phyloP scores from a whole-genome alignment of 164 flowering plant genomes.

The Berberis thunbergii region DNA sequence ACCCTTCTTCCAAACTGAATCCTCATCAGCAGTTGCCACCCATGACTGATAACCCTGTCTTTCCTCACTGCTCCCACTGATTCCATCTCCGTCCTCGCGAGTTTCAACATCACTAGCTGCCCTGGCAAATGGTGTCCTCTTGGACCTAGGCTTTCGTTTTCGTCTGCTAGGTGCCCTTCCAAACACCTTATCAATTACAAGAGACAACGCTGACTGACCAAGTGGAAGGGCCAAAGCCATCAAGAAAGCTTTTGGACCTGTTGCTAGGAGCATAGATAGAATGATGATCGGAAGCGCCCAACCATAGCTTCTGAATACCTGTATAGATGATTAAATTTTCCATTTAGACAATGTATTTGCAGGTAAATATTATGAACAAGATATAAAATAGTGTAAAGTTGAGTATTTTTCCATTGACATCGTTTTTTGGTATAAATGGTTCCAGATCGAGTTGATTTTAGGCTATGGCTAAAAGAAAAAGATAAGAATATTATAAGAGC shows the following conservation, averaged over 20 bases:
- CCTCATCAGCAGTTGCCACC: constrained; percentile 28
- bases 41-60: constrained; percentile 39
- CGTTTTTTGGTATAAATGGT: too few relatives aligned
- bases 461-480: too few relatives aligned
- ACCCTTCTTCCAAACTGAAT: constrained; percentile 15
- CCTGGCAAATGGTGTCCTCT: constrained; percentile 25
- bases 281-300: constrained; percentile 64
- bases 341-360: too few relatives aligned
- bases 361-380: too few relatives aligned
- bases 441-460: too few relatives aligned
- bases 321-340: constrained; percentile 11
- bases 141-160: constrained; percentile 26
- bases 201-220: constrained; percentile 47
- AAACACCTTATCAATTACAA: constrained; percentile 48
- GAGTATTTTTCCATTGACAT: too few relatives aligned
- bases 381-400: too few relatives aligned
- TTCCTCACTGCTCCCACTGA: constrained; percentile 4
- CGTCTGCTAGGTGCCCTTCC: constrained; percentile 20
- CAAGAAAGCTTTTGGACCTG: constrained; percentile 75
- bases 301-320: constrained; percentile 70
- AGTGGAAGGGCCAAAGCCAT: constrained; percentile 58
- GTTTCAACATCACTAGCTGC: constrained; percentile 7
- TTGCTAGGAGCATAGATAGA: constrained; percentile 37
- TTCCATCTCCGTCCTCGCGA: constrained; percentile 17
- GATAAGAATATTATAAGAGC: too few relatives aligned